Percentiles rank a stretch among this genome's conserved stretches.
Conservation (phyloP, 2,329 filamentous ascomycete species). For the Aspergillus phoenicis region DNA sequence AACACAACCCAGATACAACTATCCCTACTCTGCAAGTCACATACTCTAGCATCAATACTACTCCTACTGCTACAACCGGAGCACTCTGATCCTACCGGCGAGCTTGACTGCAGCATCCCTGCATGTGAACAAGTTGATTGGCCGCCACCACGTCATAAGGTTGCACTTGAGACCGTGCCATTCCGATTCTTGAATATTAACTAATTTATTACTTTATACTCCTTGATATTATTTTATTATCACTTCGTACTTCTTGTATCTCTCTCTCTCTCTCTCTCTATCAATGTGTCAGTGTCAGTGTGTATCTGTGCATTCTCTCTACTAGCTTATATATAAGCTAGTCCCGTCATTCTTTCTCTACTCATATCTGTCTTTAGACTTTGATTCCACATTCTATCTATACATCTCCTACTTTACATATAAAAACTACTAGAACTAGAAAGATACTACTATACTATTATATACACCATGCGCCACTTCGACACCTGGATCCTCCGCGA, state of each 20-base stretch:
- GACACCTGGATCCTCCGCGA: conserved; percentile 43
- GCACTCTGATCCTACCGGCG: conserved; percentile 9
- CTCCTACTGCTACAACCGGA: neutral
- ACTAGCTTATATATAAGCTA: neutral
- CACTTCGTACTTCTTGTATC: neutral
- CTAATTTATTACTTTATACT: neutral
- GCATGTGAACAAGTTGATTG: conserved; percentile 10
- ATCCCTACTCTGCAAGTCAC: no score
- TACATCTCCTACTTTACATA: neutral
- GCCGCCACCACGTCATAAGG: conserved; percentile 32
- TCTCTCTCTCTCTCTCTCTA: neutral
- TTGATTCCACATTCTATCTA: no score
- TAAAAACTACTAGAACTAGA: neutral
- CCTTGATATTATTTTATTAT: neutral
- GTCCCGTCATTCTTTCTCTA: no score
- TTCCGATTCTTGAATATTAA: neutral
- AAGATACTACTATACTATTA: neutral
- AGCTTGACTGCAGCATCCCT: neutral
- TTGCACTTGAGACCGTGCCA: conserved; percentile 19
- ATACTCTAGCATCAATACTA: neutral
- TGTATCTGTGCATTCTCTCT: neutral
- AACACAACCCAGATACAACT: no score
- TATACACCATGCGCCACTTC: conserved; percentile 39
- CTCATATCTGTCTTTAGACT: no score
- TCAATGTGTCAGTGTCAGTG: neutral